Evolutionary conservation across 192 early-diverging fungal species (phyloP), one percentile per base, ranked within the genome.

Genomic region (Podila clonocystis): DNA sequence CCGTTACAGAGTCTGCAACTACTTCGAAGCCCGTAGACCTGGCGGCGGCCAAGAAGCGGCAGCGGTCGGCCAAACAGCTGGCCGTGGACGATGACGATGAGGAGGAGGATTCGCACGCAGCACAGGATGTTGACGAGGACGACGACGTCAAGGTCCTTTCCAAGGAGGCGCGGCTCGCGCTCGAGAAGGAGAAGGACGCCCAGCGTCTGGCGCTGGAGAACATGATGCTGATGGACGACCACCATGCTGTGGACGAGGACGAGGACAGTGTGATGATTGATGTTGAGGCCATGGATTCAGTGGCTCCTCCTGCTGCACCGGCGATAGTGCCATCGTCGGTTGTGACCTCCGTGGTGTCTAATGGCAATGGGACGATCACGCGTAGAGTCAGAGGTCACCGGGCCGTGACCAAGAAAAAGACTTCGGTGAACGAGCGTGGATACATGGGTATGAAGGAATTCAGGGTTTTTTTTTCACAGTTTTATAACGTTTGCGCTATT

Each of bases 31-130:
- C 60, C 7, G 22, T 78, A 24, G 69, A 78, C 57, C 48, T 67
- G 45, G 59, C 70, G 33, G 65, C 65, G 6, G 29, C 65, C 30
- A 80, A 73, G 67, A 80, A 80, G 36, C 55, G 33, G 49, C 71
- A 80, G 48, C 59, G 77, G 3, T 73, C 70, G 5, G 65, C 77
- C 24, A 58, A 68, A 11, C 62, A 58, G 2, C 33, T 80, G 41
- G 77, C 67, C 3, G n/a, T 73, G 20, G 77, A 80, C 33, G 77
- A 80, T 33, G 77, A 80, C 24, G 77, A 80, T 34, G 70, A 79
- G 22, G 59, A 38, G n/a, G 70, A 69, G 0, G 70, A 60, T 38
- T 17, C 33, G 33, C 22, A 63, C 12, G 50, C 62, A 2, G 55
- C 57, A 2, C 50, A 79, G 30, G 24, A 12, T 45, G 63, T 48